Evolutionary conservation across 441 rosid genomes (phyloP).

Genomic region (Adansonia rubrostipa): DNA sequence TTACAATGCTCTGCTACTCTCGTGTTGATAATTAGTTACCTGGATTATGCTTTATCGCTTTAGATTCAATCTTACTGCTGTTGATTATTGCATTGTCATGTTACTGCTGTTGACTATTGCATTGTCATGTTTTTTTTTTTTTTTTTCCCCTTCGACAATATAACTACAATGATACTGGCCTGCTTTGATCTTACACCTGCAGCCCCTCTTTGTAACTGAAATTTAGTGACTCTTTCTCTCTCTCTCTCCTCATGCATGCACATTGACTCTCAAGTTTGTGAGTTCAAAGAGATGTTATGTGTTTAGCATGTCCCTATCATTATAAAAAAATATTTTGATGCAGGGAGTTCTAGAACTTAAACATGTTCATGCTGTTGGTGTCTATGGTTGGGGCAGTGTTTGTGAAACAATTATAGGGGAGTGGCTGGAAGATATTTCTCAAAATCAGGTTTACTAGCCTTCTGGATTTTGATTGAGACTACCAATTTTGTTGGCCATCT

Average conservation of each 20-base stretch:
- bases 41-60: background rate
- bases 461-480: constrained; percentile 9
- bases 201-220: background rate
- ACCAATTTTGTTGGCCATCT: constrained; percentile 21
- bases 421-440: constrained; percentile 99
- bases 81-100: background rate
- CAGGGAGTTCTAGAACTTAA: constrained; percentile 97
- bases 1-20: background rate
- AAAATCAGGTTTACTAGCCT: constrained; percentile 74
- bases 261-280: background rate
- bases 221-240: background rate
- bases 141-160: background rate
- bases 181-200: constrained; percentile 11
- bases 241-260: background rate
- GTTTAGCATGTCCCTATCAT: background rate
- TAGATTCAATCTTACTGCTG: background rate
- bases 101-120: constrained; percentile 6
- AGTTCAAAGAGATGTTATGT: background rate
- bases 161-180: background rate
- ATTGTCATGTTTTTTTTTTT: background rate
- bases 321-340: constrained; percentile 39
- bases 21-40: background rate
- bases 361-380: constrained; percentile 87
- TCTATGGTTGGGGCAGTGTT: constrained; percentile 90
- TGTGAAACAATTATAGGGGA: constrained; percentile 91